A percentile compares a stretch with the other conserved stretches of the same genome.
phyloP scores from a whole-genome alignment of 306 rosid species.

The Ceratonia siliqua region DNA sequence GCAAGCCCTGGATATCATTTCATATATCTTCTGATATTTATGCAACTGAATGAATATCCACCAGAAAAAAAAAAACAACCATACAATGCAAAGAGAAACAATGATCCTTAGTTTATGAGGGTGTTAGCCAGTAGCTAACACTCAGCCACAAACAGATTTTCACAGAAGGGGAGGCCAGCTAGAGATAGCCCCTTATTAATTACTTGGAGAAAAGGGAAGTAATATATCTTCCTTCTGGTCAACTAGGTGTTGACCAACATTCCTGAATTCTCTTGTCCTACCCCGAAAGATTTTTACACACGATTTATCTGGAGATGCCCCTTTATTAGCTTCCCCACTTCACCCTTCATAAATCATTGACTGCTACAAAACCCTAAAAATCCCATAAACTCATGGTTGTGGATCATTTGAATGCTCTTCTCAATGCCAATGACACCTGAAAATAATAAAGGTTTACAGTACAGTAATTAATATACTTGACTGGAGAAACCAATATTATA shows the following conservation, averaged over 20 bases:
- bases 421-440: slow-evolving; percentile 74
- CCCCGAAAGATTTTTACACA: background rate
- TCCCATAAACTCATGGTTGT: slow-evolving; percentile 85
- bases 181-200: slow-evolving; percentile 15
- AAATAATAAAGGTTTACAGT: background rate
- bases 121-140: slow-evolving; percentile 53
- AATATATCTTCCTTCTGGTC: slow-evolving; percentile 51
- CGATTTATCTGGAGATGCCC: too few relatives aligned
- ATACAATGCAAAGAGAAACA: background rate
- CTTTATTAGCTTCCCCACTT: background rate
- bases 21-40: background rate
- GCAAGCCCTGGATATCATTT: background rate
- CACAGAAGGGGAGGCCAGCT: background rate
- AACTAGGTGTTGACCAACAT: slow-evolving; percentile 70
- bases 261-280: background rate
- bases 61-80: too few relatives aligned
- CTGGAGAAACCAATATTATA: background rate
- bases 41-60: background rate
- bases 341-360: slow-evolving; percentile 39
- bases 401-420: slow-evolving; percentile 62
- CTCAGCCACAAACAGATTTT: slow-evolving; percentile 10
- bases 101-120: background rate
- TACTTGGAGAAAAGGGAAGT: slow-evolving; percentile 17
- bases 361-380: slow-evolving; percentile 70
- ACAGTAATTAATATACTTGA: too few relatives aligned